These are phyloP conservation scores for Emericellopsis terricola DNA, from an alignment of 495 filamentous ascomycete genomes.

Conservation along the genomic window DNA sequence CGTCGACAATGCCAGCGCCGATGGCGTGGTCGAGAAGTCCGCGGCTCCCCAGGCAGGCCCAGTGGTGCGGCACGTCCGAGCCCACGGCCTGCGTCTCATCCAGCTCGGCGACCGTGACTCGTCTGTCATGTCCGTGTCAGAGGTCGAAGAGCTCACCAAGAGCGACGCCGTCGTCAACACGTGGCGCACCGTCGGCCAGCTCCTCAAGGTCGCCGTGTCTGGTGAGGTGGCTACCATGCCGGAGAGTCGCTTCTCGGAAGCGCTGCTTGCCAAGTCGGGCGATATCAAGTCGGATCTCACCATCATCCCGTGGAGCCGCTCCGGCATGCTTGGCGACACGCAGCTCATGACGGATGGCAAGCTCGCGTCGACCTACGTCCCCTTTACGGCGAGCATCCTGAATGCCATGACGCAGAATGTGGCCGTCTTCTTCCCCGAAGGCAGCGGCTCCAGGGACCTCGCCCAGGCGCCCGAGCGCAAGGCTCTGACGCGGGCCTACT, in stretches of 20 bases:
- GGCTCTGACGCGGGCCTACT: conserved; percentile 27
- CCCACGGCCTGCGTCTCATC: conserved; percentile 71
- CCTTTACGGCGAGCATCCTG: conserved; percentile 48
- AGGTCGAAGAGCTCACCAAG: conserved; percentile 55
- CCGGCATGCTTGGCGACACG: conserved; percentile 51
- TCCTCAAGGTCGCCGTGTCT: conserved; percentile 71
- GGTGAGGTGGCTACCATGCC: conserved; percentile 64
- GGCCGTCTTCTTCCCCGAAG: conserved; percentile 70
- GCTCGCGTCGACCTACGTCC: conserved; percentile 33
- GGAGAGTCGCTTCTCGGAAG: conserved; percentile 60
- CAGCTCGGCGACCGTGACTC: conserved; percentile 88
- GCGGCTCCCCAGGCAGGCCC: conserved; percentile 11
- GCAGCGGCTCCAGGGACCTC: conserved; percentile 25
- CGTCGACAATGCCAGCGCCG: conserved; percentile 1
- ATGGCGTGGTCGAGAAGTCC: conserved; percentile 6
- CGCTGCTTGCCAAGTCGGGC: conserved; percentile 45
- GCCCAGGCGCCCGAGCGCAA: conserved; percentile 14
- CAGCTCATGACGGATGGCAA: conserved; percentile 26
- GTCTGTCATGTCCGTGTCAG: conserved; percentile 85
- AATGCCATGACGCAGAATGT: conserved; percentile 42
- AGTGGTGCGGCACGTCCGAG: conserved; percentile 37
- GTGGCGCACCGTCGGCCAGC: conserved; percentile 72
- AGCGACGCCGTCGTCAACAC: conserved; percentile 84
- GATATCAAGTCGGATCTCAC: conserved; percentile 61
- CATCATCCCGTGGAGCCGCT: conserved; percentile 81